Evolutionary conservation across 2,329 filamentous ascomycete species (phyloP), one percentile per base, ranked within the genome.

Genomic region (Venturia asperata): DNA sequence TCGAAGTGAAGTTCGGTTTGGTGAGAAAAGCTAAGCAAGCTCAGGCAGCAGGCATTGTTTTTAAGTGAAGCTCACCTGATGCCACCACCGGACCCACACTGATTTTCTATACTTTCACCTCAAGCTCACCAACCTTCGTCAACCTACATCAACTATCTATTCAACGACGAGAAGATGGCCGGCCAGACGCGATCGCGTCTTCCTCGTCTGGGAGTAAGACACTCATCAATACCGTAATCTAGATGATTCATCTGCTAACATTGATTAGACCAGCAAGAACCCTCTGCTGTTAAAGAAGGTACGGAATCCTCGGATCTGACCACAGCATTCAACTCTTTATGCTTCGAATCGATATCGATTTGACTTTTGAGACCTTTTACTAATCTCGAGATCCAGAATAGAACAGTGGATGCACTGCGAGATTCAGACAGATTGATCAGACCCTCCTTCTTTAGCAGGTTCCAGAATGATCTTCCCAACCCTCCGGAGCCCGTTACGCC

Each of bases 1-100:
- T 37, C 52, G 30, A 58, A 58, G 30, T 37, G 52, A 58, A 58
- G 52, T 9, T 58, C 52, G 17, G 15, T 58, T 58, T 39, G 52
- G 17, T 37, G 52, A 56, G 30, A 37, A 37, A n/a, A 15, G 52
- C 27, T 58, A 34, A 21, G 30, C 4, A n/a, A 58, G 5, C 27
- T 58, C 27, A 34, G 27, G 37, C 52, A 58, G 24, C 37, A 58
- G 27, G 19, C 27, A 15, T 37, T n/a, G 5, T n/a, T 15, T 37
- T 6, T 11, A 34, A 56, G 3, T 37, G 27, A 56, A 37, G 49
- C 49, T 15, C 30, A 34, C 49, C 24, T 55, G 9, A 34, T 24
- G 10, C 27, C 49, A 56, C 27, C 7, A 58, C 30, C 17, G 19
- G 30, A n/a, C 52, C 52, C 30, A 58, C 52, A 37, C 19, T 37